Evolutionary conservation across 2,329 filamentous ascomycete genomes (phyloP).

Genomic region (Sclerotinia sclerotiorum): DNA sequence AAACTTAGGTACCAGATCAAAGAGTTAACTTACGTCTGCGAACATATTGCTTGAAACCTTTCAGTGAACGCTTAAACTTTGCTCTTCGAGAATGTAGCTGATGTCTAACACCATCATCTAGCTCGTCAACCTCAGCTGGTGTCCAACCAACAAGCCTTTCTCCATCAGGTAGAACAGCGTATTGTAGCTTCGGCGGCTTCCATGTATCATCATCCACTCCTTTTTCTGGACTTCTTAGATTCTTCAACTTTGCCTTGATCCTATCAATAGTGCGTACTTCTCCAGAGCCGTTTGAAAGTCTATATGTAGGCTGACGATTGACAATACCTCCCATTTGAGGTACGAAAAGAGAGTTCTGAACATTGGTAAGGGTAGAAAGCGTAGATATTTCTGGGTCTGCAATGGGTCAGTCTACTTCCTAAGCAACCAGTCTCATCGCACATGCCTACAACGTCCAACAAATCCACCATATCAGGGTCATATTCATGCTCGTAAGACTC

Average conservation of each 20-base stretch:
- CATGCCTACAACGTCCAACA: constrained; percentile 68
- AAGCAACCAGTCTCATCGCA: constrained; percentile 18
- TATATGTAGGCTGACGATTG: constrained; percentile 57
- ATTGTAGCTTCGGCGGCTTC: constrained; percentile 42
- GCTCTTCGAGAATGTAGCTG: constrained; percentile 80
- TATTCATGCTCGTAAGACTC: constrained; percentile 49
- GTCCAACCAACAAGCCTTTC: constrained; percentile 73
- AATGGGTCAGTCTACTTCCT: constrained; percentile 32
- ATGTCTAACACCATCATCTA: constrained; percentile 86
- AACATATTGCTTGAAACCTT: constrained; percentile 77
- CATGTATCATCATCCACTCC: constrained; percentile 27
- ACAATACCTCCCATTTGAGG: constrained; percentile 72
- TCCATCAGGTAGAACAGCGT: constrained; percentile 75
- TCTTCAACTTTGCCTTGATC: constrained; percentile 31
- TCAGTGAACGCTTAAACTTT: constrained; percentile 74
- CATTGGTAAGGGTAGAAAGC: constrained; percentile 79
- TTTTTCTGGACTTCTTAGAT: constrained; percentile 23
- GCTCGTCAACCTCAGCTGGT: constrained; percentile 66
- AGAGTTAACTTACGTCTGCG: constrained; percentile 55
- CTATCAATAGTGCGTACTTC: constrained; percentile 32
- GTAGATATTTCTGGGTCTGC: constrained; percentile 81
- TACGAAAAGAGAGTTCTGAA: constrained; percentile 85
- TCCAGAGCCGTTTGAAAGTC: constrained; percentile 27
- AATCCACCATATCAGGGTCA: constrained; percentile 60
- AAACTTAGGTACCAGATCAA: neutral